phyloP scores from a whole-genome alignment of 2,329 filamentous ascomycete genomes.

The Cladosporium sp. region DNA sequence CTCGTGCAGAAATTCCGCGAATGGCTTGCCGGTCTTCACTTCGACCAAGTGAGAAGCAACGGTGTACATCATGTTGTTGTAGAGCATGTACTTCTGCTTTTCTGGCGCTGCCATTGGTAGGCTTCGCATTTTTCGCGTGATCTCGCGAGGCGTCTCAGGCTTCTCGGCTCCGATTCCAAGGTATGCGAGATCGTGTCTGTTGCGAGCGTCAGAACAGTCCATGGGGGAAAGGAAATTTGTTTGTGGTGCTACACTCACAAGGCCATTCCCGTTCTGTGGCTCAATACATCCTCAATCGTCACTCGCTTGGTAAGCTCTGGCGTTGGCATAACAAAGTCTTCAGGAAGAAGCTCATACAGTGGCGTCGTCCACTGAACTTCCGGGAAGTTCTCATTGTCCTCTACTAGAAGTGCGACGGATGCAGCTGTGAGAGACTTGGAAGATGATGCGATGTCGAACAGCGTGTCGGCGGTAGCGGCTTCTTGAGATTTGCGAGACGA shows the following conservation, averaged over 20 bases:
- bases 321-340: constrained; percentile 57
- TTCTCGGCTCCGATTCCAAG: constrained; percentile 34
- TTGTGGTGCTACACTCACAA: constrained; percentile 42
- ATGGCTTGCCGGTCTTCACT: constrained; percentile 41
- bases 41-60: constrained; percentile 52
- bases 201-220: neutral
- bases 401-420: constrained; percentile 53
- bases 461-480: constrained; percentile 49
- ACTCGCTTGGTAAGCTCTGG: constrained; percentile 42
- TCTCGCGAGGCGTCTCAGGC: constrained; percentile 39
- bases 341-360: constrained; percentile 51
- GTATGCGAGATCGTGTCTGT: constrained; percentile 40
- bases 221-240: neutral
- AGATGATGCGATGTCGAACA: constrained; percentile 59
- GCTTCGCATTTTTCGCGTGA: constrained; percentile 50
- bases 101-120: constrained; percentile 50
- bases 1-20: constrained; percentile 47
- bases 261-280: constrained; percentile 56
- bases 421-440: constrained; percentile 60
- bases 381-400: constrained; percentile 37
- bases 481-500: constrained; percentile 40
- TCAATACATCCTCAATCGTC: constrained; percentile 58
- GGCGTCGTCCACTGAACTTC: constrained; percentile 51
- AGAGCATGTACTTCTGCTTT: constrained; percentile 48
- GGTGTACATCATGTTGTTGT: constrained; percentile 56